Conservation (phyloP, 257 asterid genomes). For the Henckelia pumila region DNA sequence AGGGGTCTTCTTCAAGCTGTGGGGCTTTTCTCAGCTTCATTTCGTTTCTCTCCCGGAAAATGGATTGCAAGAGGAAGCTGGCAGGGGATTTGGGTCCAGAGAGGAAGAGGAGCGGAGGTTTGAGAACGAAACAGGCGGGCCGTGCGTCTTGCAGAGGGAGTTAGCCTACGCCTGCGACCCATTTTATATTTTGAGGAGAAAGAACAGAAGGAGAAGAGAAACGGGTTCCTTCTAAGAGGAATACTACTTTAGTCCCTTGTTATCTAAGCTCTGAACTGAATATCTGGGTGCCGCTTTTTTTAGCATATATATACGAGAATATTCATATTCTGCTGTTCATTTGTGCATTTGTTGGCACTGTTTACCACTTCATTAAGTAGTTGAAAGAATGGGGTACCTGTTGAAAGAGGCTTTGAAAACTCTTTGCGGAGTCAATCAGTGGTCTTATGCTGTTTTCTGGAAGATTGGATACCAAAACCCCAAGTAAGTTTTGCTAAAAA, state of each 20-base stretch:
- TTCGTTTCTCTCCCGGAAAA: conserved; percentile 32
- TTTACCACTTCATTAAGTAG: conserved; percentile 22
- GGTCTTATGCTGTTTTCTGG: conserved; percentile 99
- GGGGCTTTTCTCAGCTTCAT: not conserved
- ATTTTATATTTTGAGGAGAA: not conserved
- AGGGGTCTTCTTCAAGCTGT: conserved; percentile 9
- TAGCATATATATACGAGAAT: conserved; percentile 10
- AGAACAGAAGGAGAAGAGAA: conserved; percentile 17
- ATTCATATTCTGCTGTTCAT: conserved; percentile 26
- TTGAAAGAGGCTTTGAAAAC: conserved; percentile 93
- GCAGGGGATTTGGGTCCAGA: conserved; percentile 80
- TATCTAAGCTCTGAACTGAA: conserved; percentile 24
- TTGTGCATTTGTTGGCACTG: conserved; percentile 32
- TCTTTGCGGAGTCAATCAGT: conserved; percentile 87
- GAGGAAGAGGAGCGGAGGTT: conserved; percentile 89
- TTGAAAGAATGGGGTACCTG: conserved; percentile 70
- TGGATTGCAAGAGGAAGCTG: conserved; percentile 54
- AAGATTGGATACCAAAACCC: conserved; percentile 86
- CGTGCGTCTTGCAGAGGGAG: conserved; percentile 99
- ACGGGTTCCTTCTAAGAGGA: conserved; percentile 28
- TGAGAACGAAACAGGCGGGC: conserved; percentile 96
- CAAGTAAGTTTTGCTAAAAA: conserved; percentile 52
- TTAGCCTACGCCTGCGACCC: conserved; percentile 45
- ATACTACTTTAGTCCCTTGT: conserved; percentile 26
- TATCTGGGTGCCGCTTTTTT: conserved; percentile 24